Evolutionary conservation across 108 stramenopile species (phyloP), one percentile per base, ranked within the genome.

Genomic region (Epipyxis sp.): DNA sequence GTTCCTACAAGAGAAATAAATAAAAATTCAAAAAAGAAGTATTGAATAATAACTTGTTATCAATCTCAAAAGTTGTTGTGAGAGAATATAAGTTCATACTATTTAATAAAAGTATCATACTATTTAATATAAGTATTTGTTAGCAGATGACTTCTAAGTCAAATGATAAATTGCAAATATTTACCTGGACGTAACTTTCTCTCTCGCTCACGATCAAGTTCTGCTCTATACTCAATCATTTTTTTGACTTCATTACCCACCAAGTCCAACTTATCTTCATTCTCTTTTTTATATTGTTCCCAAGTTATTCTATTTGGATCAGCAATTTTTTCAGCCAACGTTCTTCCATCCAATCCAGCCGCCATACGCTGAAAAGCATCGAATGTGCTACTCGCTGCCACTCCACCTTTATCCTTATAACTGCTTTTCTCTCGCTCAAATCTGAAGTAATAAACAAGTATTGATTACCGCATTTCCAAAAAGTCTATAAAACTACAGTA

Each of bases 221-320:
- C 82, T 44, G 86, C 81, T 30, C 97, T 84, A 84, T 98, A 98
- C 45, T 88, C 92, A 72, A 92, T 90, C 97, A 98, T 98, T 74
- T 95, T 92, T 80, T 89, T 89, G 37, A 87, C 84, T 72, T 98
- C 94, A 30, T 88, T 69, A 0, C 94, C 94, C 0, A 85, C 87
- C 46, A 96, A 59, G 62, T 97, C 88, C 20, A 98, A 87, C 76
- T 94, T 93, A 78, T 96, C 97, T 41, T 93, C 90, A 76, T 97
- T 97, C 78, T 93, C 94, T 81, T 95, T 94, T 79, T 96, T 94
- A 83, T 95, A 98, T 61, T 94, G 91, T 72, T 98, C 97, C 97
- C 97, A 98, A 1, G 94, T 94, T 3, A 94, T 94, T 29, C 97
- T 89, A 80, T 96, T 95, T 43, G 90, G 84, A 85, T 98, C 95